Evolutionary conservation across 139 green algal species (phyloP).

Genomic region (Auxenochlorella protothecoides): DNA sequence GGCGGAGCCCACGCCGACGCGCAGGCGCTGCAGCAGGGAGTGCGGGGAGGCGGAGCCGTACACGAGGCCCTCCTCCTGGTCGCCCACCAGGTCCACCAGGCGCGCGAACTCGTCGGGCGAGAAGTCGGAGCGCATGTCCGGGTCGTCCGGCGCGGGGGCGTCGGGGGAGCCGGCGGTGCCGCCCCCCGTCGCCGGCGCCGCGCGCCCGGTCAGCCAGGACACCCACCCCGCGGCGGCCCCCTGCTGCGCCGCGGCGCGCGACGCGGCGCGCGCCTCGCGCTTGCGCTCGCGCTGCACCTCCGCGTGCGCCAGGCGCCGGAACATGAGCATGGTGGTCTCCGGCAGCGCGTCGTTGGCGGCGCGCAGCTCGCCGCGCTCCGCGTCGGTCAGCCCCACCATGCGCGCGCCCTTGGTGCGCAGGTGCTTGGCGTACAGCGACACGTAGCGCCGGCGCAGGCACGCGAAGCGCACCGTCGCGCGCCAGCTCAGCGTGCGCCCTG

Average conservation of each 20-base stretch:
- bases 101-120: slow-evolving; percentile 55
- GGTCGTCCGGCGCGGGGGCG: background rate
- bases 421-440: slow-evolving; percentile 48
- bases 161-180: background rate
- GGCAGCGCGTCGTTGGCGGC: slow-evolving; percentile 47
- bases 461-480: slow-evolving; percentile 11
- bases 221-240: slow-evolving; percentile 24
- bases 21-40: slow-evolving; percentile 36
- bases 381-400: background rate
- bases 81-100: slow-evolving; percentile 56
- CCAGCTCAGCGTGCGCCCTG: slow-evolving; percentile 32
- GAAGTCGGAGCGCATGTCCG: slow-evolving; percentile 17
- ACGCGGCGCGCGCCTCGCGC: slow-evolving; percentile 3
- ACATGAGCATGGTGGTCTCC: slow-evolving; percentile 67
- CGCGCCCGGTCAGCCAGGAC: slow-evolving; percentile 33
- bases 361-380: background rate
- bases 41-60: slow-evolving; percentile 13
- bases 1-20: slow-evolving; percentile 23
- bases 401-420: slow-evolving; percentile 9
- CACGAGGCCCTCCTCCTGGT: slow-evolving; percentile 40
- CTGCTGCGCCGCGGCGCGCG: background rate
- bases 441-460: slow-evolving; percentile 49
- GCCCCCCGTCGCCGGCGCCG: background rate
- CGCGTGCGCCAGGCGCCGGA: slow-evolving; percentile 59
- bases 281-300: slow-evolving; percentile 26